Percentiles rank a stretch among this genome's conserved stretches.
Conservation (phyloP, 2,329 filamentous ascomycete genomes). For the Colletotrichum lini region DNA sequence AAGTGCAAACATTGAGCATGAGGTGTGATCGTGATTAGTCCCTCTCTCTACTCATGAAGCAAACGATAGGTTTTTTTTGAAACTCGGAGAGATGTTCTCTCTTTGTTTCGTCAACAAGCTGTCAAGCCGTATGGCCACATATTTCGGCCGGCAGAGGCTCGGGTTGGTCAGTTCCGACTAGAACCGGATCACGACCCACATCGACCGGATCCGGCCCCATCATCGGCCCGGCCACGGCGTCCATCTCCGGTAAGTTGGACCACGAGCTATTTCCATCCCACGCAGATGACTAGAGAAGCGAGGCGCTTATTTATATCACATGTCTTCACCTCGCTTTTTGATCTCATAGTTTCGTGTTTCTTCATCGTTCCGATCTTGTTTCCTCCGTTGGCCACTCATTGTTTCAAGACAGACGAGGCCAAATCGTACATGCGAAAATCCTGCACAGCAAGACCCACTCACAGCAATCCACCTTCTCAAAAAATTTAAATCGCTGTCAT, state of each 20-base stretch:
- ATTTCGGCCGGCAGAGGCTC: neutral
- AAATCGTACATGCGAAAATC: neutral
- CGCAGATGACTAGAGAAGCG: neutral
- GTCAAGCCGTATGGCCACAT: no score
- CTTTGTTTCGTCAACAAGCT: neutral
- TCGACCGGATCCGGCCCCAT: neutral
- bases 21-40: no score
- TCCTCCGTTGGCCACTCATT: neutral
- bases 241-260: neutral
- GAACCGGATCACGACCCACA: neutral
- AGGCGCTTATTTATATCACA: rapidly evolving
- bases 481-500: neutral
- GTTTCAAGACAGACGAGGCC: neutral
- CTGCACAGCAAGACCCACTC: slow-evolving; percentile 14
- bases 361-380: no score
- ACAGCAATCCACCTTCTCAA: neutral
- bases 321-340: no score
- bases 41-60: no score
- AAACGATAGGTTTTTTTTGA: no score
- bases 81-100: neutral
- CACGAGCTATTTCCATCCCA: no score
- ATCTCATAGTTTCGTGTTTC: no score
- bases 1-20: no score
- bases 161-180: neutral
- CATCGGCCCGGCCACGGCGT: neutral